Percentiles rank a stretch among this genome's conserved stretches.
These are phyloP conservation scores for Pythium monospermum DNA, from an alignment of 352 stramenopile genomes.

Conservation along the genomic window DNA sequence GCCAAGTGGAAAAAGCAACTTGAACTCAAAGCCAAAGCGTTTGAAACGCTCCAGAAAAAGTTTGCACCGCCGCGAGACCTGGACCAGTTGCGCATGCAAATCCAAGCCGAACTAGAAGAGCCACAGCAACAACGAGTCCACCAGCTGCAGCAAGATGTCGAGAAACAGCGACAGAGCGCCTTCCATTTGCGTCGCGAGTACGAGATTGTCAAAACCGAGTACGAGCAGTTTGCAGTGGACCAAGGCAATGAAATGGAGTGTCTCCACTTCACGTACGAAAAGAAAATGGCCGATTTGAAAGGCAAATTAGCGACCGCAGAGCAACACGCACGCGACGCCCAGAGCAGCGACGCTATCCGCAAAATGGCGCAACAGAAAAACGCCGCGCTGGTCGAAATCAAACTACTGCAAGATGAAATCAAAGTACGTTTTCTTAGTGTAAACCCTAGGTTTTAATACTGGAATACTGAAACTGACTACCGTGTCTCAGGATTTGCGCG, in stretches of 20 bases:
- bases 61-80: conserved; percentile 76
- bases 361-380: conserved; percentile 55
- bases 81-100: conserved; percentile 75
- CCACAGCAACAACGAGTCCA: conserved; percentile 66
- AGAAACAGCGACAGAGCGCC: conserved; percentile 59
- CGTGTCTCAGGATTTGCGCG: conserved; percentile 40
- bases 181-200: conserved; percentile 69
- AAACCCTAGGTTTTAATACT: neutral
- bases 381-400: conserved; percentile 48
- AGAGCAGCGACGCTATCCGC: conserved; percentile 36
- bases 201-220: conserved; percentile 81
- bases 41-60: conserved; percentile 80
- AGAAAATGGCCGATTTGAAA: conserved; percentile 50
- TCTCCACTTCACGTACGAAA: conserved; percentile 62
- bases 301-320: conserved; percentile 43
- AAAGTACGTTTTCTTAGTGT: conserved; percentile 24
- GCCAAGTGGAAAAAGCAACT: conserved; percentile 82
- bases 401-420: conserved; percentile 56
- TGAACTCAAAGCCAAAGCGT: conserved; percentile 73
- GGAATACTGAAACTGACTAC: neutral
- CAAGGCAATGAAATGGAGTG: conserved; percentile 76
- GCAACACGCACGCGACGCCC: conserved; percentile 31
- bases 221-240: conserved; percentile 76
- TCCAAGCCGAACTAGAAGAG: conserved; percentile 78
- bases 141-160: conserved; percentile 59